Conservation (phyloP, 306 rosid genomes). For the Cajanus cajan region DNA sequence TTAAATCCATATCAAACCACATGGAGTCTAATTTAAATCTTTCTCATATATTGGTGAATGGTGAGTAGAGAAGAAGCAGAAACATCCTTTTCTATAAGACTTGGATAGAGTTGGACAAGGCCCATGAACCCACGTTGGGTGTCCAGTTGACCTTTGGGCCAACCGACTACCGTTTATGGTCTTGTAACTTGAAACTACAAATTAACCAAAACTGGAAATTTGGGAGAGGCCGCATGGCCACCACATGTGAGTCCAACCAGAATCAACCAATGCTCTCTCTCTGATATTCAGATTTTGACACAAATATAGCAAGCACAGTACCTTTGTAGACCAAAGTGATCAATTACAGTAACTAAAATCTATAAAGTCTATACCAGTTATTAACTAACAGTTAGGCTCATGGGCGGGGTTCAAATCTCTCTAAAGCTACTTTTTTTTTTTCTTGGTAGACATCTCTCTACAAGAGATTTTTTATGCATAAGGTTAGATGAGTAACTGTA, state of each 20-base stretch:
- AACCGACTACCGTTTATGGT: background rate
- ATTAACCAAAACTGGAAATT: background rate
- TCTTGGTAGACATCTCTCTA: no score
- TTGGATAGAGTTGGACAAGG: background rate
- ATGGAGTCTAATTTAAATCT: no score
- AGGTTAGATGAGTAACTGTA: no score
- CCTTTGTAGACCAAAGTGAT: background rate
- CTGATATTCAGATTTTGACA: background rate
- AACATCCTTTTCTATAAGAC: background rate
- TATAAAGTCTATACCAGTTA: conserved; percentile 1
- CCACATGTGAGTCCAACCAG: background rate
- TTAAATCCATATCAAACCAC: no score
- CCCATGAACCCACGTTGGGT: background rate
- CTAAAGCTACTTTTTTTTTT: no score
- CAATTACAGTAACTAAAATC: background rate
- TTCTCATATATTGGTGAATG: background rate
- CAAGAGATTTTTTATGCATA: no score
- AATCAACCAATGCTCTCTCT: background rate
- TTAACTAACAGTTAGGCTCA: background rate
- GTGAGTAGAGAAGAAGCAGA: background rate
- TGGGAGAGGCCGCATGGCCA: background rate
- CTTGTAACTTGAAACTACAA: no score
- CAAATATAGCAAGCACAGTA: background rate
- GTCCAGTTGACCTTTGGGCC: background rate
- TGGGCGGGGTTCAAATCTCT: no score